These are phyloP conservation scores for Wallacemonas sp. DNA, from an alignment of 208 protist genomes.

Conservation along the genomic window DNA sequence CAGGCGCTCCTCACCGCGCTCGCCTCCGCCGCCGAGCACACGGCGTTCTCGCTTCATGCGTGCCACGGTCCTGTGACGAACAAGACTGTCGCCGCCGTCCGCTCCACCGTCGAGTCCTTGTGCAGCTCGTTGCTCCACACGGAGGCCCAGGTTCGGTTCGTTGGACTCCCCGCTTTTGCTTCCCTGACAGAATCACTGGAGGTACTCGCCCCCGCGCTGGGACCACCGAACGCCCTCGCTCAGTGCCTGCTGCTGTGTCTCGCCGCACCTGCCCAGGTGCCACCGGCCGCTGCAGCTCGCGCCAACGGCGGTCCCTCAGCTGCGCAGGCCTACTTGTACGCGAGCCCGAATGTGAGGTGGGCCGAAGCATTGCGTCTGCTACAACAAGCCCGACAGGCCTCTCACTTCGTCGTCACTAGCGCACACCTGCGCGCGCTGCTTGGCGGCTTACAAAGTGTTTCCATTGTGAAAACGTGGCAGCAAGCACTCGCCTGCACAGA, in stretches of 20 bases:
- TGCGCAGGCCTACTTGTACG: conserved; percentile 17
- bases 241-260: conserved; percentile 73
- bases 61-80: not conserved
- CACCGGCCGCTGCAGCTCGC: not conserved
- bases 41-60: not conserved
- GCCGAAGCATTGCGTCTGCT: conserved; percentile 40
- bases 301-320: not conserved
- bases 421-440: conserved; percentile 61
- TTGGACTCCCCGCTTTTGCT: conserved; percentile 44
- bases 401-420: conserved; percentile 37
- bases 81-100: conserved; percentile 24
- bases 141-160: conserved; percentile 61
- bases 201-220: not conserved
- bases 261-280: conserved; percentile 20
- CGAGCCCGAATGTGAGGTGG: conserved; percentile 35
- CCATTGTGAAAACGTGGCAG: conserved; percentile 50
- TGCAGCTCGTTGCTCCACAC: conserved; percentile 52
- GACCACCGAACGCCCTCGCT: conserved; percentile 53
- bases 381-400: conserved; percentile 9
- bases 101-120: conserved; percentile 40
- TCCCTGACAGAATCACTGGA: conserved; percentile 22
- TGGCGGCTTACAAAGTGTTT: conserved; percentile 67
- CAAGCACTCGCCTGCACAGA: conserved; percentile 38
- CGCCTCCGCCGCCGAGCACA: conserved; percentile 19
- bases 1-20: conserved; percentile 34